Base-by-base conservation (phyloP, 1,284 basidiomycete genomes). In the Sporisorium exsertum region DNA sequence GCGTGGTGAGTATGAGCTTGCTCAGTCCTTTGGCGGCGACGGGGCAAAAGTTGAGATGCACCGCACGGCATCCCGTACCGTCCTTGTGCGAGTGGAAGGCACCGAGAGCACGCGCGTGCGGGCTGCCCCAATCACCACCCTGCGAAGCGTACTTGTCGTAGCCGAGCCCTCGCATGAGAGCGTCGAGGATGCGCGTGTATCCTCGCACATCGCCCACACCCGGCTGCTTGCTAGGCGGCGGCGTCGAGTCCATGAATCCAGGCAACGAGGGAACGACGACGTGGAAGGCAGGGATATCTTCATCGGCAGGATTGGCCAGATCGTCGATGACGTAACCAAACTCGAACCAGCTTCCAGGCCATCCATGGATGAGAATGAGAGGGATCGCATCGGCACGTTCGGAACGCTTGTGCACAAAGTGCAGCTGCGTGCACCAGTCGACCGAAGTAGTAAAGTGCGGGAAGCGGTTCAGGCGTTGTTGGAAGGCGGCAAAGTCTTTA, bases 21-120 rank as follows among this genome's bases (percentile, higher is more conserved):
- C 47, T 61, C 15, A 79, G 22, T 2, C 72, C 72, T 24, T 61
- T 58, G 22, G 76, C 67, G 22, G 73, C 61, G 20, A 72, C 69
- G 26, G 80, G 80, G 58, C 77, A 81, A 43, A 81, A 81, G 66
- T 81, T 81, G 66, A 81, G 74, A 49, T 81, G 80, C 42, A 80
- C 73, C 0, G 79, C 79, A n/a, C 70, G 66, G 22, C 77, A 79
- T 26, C 77, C 77, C 6, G 70, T 77, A 16, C 73, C 77, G 51
- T 79, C 77, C 37, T 58, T 60, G 64, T 69, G 67, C 18, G 71
- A 65, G 61, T 77, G 64, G 49, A 67, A 55, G 6, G 46, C 71
- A 16, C 75, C 75, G 5, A 77, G 71, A n/a, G 62, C 66, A 20
- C 75, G 59, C 2, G 75, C 75, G 52, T 77, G 75, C 5, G 75